A percentile compares a stretch with the other conserved stretches of the same genome.
Conservation (phyloP, 176 grass and related monocot species). For the Aegilops speltoides region DNA sequence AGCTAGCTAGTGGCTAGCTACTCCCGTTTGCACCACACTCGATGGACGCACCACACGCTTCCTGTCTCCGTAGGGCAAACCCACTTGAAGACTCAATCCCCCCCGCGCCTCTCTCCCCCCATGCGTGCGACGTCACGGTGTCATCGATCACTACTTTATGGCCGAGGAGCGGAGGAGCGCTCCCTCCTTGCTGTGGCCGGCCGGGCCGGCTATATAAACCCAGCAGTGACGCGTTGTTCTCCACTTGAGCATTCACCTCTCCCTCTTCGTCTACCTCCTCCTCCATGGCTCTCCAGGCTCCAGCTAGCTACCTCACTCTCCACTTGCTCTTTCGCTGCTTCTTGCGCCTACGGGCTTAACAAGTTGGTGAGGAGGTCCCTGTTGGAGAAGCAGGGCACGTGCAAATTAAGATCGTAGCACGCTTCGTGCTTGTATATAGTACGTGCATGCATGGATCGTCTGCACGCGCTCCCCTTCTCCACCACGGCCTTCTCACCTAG, state of each 20-base stretch:
- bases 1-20: background rate
- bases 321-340: background rate
- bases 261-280: background rate
- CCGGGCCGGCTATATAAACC: constrained; percentile 51
- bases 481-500: constrained; percentile 80
- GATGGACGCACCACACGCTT: constrained; percentile 9
- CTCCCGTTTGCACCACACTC: constrained; percentile 22
- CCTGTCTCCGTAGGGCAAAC: constrained; percentile 30
- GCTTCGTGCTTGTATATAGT: background rate
- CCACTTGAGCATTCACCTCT: background rate
- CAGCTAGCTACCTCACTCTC: background rate
- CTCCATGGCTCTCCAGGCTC: background rate
- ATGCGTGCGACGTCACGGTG: background rate
- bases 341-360: background rate
- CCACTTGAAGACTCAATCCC: constrained; percentile 55
- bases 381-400: constrained; percentile 99
- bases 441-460: background rate
- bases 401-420: constrained; percentile 38
- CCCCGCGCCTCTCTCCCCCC: background rate
- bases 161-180: too few species aligned
- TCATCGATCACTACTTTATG: background rate
- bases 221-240: background rate
- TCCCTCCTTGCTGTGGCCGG: background rate
- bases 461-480: constrained; percentile 98
- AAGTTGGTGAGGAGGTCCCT: constrained; percentile 65